Percentiles rank a stretch among this genome's conserved stretches.
These are phyloP conservation scores for Bertia moriformis DNA, from an alignment of 2,329 filamentous ascomycete genomes.

Conservation along the genomic window DNA sequence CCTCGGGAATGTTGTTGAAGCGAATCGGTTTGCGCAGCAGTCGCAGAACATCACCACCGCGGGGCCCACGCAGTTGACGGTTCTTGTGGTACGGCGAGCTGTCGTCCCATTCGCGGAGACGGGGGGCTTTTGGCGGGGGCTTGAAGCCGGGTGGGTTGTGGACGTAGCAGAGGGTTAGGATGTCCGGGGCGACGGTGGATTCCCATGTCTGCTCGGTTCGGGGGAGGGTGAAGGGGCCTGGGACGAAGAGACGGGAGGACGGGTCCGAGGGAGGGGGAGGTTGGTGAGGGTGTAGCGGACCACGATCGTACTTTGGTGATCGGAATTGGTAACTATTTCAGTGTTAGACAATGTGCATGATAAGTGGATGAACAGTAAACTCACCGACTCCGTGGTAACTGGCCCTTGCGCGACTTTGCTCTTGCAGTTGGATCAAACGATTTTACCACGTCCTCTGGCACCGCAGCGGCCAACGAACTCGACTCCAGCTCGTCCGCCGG, in stretches of 20 bases:
- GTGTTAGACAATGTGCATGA: not conserved
- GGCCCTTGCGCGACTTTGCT: constrained; percentile 23
- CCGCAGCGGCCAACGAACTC: constrained; percentile 22
- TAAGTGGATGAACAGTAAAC: constrained; percentile 2
- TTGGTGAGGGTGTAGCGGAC: constrained; percentile 83
- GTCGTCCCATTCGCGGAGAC: constrained; percentile 74
- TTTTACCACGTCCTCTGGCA: constrained; percentile 22
- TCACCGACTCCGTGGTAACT: constrained; percentile 37
- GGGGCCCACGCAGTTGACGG: constrained; percentile 67
- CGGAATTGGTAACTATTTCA: constrained; percentile 75
- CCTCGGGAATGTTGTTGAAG: constrained; percentile 72
- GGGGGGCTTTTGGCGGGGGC: constrained; percentile 26
- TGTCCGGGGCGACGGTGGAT: constrained; percentile 70
- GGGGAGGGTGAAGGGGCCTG: constrained; percentile 79
- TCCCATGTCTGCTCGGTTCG: constrained; percentile 84
- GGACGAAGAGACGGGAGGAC: constrained; percentile 71
- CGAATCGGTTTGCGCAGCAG: constrained; percentile 60
- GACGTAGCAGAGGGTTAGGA: constrained; percentile 76
- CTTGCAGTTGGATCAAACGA: constrained; percentile 31
- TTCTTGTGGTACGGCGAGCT: constrained; percentile 91
- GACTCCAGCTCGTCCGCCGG: constrained; percentile 12
- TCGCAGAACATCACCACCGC: constrained; percentile 60
- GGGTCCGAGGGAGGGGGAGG: constrained; percentile 77
- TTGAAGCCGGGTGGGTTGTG: constrained; percentile 69
- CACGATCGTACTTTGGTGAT: constrained; percentile 85